A percentile compares a stretch with the other conserved stretches of the same genome.
phyloP scores from a whole-genome alignment of 345 rosid species.

The Lumnitzera littorea region DNA sequence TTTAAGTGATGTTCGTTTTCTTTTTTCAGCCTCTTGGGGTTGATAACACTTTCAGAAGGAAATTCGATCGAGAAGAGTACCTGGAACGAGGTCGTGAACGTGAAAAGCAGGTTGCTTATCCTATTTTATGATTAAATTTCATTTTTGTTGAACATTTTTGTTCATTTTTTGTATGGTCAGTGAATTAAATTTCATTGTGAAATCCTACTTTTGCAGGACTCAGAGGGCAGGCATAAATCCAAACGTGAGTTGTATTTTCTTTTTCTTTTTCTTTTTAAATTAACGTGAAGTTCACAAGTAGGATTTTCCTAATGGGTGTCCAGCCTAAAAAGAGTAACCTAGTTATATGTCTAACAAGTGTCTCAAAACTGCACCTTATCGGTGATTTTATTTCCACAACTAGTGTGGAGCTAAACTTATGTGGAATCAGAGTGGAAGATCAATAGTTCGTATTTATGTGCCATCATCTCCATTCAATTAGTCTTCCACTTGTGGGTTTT shows the following conservation, averaged over 20 bases:
- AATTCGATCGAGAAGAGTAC: constrained; percentile 74
- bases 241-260: constrained; percentile 39
- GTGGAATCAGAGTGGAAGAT: too few relatives aligned
- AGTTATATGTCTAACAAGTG: too few relatives aligned
- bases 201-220: constrained; percentile 39
- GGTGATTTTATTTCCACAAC: too few relatives aligned
- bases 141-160: not conserved
- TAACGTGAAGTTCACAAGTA: not conserved
- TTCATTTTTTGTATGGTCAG: constrained; percentile 6
- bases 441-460: too few relatives aligned
- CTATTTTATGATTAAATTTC: not conserved
- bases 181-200: not conserved
- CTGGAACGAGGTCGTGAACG: constrained; percentile 87
- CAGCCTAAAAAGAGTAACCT: too few relatives aligned
- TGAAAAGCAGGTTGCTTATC: constrained; percentile 52
- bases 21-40: constrained; percentile 47
- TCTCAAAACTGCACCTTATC: too few relatives aligned
- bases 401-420: too few relatives aligned
- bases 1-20: not conserved
- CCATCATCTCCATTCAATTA: too few relatives aligned
- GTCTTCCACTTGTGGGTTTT: too few relatives aligned
- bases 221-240: constrained; percentile 51
- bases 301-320: not conserved
- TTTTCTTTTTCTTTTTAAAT: not conserved
- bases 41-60: constrained; percentile 82